phyloP scores from a whole-genome alignment of 768 basidiomycete species.

The Candolleomyces eurysporus region DNA sequence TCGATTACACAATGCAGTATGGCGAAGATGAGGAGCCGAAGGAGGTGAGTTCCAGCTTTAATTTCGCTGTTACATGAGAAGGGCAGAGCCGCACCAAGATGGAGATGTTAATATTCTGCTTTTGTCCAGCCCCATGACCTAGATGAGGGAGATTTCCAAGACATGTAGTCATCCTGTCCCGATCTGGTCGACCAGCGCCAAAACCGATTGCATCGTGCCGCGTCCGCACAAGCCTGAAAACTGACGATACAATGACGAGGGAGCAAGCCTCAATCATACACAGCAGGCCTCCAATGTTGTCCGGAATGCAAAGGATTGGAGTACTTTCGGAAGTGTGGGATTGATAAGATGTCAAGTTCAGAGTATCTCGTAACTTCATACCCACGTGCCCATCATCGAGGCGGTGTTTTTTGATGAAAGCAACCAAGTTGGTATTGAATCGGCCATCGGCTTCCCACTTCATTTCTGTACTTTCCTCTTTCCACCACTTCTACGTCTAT shows the following conservation, averaged over 20 bases:
- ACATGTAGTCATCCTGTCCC: slow-evolving; percentile 41
- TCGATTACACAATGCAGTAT: slow-evolving; percentile 98
- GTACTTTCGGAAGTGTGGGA: no score
- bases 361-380: no score
- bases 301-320: no score
- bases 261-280: no score
- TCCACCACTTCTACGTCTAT: slow-evolving; percentile 4
- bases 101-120: slow-evolving; percentile 11
- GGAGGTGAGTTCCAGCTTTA: slow-evolving; percentile 52
- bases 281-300: no score
- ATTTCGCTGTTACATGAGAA: neutral
- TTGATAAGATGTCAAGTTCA: no score
- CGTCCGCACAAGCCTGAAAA: neutral
- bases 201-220: neutral
- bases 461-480: neutral
- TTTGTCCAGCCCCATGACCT: slow-evolving; percentile 77
- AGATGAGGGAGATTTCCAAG: slow-evolving; percentile 89
- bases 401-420: slow-evolving; percentile 3
- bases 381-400: neutral
- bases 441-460: neutral
- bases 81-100: slow-evolving; percentile 2
- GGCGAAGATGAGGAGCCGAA: slow-evolving; percentile 98
- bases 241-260: no score
- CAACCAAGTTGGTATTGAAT: no score
- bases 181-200: neutral